phyloP scores from a whole-genome alignment of 1,139 yeast species.

The Candida gigantensis region DNA sequence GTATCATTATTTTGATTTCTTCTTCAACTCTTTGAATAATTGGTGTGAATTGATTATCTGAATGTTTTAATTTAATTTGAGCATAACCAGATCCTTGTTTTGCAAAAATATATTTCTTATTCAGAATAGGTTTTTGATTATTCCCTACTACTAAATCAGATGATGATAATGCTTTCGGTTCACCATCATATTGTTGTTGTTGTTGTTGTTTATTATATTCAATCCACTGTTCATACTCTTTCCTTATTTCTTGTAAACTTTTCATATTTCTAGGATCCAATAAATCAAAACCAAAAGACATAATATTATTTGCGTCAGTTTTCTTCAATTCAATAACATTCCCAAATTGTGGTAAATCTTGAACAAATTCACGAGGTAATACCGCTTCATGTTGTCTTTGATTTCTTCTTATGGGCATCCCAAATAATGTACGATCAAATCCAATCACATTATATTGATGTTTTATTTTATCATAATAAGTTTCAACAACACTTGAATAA shows the following conservation, averaged over 20 bases:
- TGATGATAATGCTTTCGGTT: too few relatives aligned
- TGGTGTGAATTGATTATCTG: conserved; percentile 8
- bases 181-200: neutral
- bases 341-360: conserved; percentile 38
- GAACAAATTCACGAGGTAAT: conserved; percentile 44
- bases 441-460: conserved; percentile 46
- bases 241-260: conserved; percentile 6
- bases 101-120: neutral
- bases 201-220: neutral
- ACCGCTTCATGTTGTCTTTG: conserved; percentile 14
- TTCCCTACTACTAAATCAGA: too few relatives aligned
- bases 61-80: conserved; percentile 1
- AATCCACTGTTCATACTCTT: conserved; percentile 1
- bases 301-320: conserved; percentile 26
- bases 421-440: conserved; percentile 42
- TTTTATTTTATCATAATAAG: conserved; percentile 6
- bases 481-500: conserved; percentile 3
- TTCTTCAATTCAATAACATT: conserved; percentile 33
- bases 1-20: conserved; percentile 33
- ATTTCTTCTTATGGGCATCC: conserved; percentile 37
- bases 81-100: neutral
- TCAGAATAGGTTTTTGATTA: too few relatives aligned
- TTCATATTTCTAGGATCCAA: conserved; percentile 21
- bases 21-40: conserved; percentile 27
- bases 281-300: too few relatives aligned